Conservation (phyloP, 345 rosid species). For the Luvunga scandens region DNA sequence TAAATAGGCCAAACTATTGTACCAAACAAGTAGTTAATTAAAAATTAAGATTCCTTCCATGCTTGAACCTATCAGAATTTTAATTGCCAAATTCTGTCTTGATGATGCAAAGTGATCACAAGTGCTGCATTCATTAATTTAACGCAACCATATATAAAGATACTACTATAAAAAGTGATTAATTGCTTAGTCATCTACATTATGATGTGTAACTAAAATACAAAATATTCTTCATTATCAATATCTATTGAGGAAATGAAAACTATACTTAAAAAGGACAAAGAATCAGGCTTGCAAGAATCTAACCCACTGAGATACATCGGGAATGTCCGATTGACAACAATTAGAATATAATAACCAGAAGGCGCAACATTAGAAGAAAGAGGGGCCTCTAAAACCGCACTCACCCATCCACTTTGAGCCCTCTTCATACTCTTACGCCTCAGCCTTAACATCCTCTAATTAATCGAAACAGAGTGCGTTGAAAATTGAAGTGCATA, state of each 20-base stretch:
- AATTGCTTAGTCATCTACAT: not conserved
- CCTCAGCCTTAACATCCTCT: constrained; percentile 45
- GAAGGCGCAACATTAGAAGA: constrained; percentile 46
- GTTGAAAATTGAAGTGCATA: constrained; percentile 47
- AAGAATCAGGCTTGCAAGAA: constrained; percentile 14
- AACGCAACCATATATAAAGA: no score
- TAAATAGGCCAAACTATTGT: no score
- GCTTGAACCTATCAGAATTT: no score
- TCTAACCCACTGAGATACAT: constrained; percentile 47
- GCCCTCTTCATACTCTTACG: constrained; percentile 12
- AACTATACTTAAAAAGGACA: not conserved
- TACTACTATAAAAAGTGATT: not conserved
- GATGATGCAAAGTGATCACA: no score
- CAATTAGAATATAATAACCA: constrained; percentile 55
- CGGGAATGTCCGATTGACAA: constrained; percentile 50
- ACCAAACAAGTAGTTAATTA: no score
- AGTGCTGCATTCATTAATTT: no score
- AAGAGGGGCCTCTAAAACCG: constrained; percentile 39
- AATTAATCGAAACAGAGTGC: constrained; percentile 50
- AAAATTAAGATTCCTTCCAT: no score
- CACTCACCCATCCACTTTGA: constrained; percentile 17
- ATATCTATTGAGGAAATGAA: no score
- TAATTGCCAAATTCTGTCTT: no score
- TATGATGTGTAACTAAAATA: not conserved
- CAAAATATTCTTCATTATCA: not conserved